Percentiles rank a stretch among this genome's conserved stretches.
These are phyloP conservation scores for Ophiostoma sp. DNA, from an alignment of 2,329 filamentous ascomycete genomes.

Conservation along the genomic window DNA sequence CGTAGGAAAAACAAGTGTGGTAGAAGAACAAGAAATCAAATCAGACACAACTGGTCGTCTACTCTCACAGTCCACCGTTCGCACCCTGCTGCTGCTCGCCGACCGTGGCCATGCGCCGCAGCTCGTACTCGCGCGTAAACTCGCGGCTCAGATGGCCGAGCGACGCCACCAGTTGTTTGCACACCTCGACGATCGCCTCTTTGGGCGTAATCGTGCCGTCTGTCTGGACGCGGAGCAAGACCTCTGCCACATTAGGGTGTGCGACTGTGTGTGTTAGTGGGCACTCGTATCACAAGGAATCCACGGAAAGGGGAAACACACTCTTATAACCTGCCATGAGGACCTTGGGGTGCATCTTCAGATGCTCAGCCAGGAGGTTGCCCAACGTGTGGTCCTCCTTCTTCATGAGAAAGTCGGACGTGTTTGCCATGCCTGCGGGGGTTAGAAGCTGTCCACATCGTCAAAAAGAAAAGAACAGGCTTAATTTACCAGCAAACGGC, in stretches of 20 bases:
- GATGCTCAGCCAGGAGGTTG: conserved; percentile 82
- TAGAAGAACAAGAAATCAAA: neutral
- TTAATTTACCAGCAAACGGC: conserved; percentile 76
- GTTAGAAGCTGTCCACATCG: neutral
- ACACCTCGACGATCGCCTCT: conserved; percentile 78
- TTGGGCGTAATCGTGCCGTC: conserved; percentile 87
- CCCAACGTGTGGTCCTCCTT: conserved; percentile 97
- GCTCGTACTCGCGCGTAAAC: conserved; percentile 89
- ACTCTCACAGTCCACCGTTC: conserved; percentile 8
- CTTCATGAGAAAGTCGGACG: conserved; percentile 91
- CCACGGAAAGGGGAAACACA: conserved; percentile 41
- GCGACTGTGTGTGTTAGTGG: conserved; percentile 43
- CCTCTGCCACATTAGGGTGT: conserved; percentile 62
- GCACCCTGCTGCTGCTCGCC: conserved; percentile 54
- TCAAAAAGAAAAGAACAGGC: neutral
- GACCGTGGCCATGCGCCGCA: conserved; percentile 78
- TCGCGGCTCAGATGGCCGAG: conserved; percentile 78
- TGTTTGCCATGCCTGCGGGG: conserved; percentile 79
- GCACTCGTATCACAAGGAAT: too few relatives aligned
- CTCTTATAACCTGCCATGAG: conserved; percentile 91
- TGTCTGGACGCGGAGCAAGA: conserved; percentile 81
- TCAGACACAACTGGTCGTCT: neutral
- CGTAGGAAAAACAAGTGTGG: neutral
- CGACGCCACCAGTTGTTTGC: conserved; percentile 78
- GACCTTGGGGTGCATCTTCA: conserved; percentile 81